phyloP scores from a whole-genome alignment of 129 eudicot genomes.

The Logfia minima region DNA sequence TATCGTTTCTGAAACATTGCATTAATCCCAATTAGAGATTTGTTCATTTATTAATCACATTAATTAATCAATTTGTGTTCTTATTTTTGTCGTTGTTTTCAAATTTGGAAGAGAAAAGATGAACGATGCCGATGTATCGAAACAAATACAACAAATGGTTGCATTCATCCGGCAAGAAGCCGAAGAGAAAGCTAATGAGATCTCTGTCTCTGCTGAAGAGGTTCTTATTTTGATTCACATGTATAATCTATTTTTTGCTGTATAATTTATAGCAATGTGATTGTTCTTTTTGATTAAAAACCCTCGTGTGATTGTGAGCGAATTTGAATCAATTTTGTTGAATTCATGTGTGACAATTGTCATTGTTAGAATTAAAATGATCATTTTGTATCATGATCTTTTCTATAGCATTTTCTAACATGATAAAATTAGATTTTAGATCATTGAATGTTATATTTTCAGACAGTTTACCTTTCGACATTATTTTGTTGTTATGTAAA shows the following conservation, averaged over 20 bases:
- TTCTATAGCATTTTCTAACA: neutral
- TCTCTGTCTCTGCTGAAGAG: slow-evolving; percentile 71
- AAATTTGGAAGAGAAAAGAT: slow-evolving; percentile 31
- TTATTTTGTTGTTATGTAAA: slow-evolving; percentile 16
- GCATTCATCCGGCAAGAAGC: slow-evolving; percentile 72
- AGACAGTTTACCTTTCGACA: neutral
- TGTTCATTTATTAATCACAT: slow-evolving; percentile 9
- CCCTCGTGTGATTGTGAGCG: neutral
- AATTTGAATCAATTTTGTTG: neutral
- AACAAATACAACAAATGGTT: slow-evolving; percentile 73
- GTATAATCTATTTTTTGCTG: neutral
- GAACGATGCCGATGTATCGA: slow-evolving; percentile 66
- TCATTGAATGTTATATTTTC: neutral
- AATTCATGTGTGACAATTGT: no score
- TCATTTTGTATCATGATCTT: neutral
- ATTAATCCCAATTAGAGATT: slow-evolving; percentile 17
- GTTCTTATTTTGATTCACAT: slow-evolving; percentile 19
- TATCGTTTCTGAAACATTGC: neutral
- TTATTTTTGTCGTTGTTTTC: neutral
- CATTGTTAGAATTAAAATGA: no score
- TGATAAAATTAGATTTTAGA: neutral
- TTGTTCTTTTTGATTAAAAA: neutral
- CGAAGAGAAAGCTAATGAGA: slow-evolving; percentile 72
- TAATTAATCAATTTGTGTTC: neutral
- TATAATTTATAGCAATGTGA: neutral